phyloP scores from a whole-genome alignment of 2,329 filamentous ascomycete genomes.

The Blastomyces percursus region DNA sequence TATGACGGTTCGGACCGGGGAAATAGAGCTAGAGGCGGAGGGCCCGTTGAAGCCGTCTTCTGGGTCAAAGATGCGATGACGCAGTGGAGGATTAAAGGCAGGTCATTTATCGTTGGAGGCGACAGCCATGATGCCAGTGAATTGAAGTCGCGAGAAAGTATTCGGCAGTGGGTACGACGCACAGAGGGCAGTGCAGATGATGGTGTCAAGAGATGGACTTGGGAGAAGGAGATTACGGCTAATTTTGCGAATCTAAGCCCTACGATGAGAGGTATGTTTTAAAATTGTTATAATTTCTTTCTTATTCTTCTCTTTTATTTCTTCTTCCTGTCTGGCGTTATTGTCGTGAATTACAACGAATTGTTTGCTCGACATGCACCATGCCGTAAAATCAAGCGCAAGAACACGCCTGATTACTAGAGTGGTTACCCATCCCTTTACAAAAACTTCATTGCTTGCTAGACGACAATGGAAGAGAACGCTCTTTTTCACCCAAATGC shows the following conservation, averaged over 20 bases:
- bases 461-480: not conserved
- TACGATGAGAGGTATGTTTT: conserved; percentile 53
- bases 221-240: conserved; percentile 65
- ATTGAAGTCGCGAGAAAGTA: conserved; percentile 43
- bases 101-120: conserved; percentile 65
- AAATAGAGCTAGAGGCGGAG: conserved; percentile 50
- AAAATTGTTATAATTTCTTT: not conserved
- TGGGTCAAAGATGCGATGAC: conserved; percentile 61
- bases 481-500: not conserved
- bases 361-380: not conserved
- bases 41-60: conserved; percentile 69
- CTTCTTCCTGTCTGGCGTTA: not conserved
- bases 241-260: conserved; percentile 87
- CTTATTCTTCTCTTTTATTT: conserved; percentile 1
- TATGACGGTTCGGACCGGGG: conserved; percentile 38
- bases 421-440: not conserved
- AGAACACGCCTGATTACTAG: not conserved
- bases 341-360: not conserved
- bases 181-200: conserved; percentile 21
- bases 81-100: conserved; percentile 78
- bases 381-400: not conserved
- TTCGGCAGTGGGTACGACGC: conserved; percentile 45
- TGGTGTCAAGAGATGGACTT: conserved; percentile 53
- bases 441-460: no score
- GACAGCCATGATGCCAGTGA: conserved; percentile 46